These are phyloP conservation scores for Halteria grandinella DNA, from an alignment of 73 alveolate genomes.

Conservation along the genomic window DNA sequence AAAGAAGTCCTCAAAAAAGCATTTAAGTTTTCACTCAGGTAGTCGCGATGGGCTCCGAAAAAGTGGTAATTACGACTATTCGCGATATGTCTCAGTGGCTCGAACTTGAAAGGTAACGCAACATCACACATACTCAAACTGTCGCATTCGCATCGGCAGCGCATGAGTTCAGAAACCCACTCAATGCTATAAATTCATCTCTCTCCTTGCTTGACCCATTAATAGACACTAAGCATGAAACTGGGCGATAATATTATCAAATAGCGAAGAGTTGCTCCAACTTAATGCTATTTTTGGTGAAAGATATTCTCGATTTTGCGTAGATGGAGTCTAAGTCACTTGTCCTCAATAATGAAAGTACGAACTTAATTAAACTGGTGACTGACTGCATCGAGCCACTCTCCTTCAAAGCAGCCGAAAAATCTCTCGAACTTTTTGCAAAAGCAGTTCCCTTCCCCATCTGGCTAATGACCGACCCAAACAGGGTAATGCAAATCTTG, in stretches of 20 bases:
- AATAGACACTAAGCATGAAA: neutral
- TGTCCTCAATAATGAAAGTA: neutral
- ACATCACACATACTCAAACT: neutral
- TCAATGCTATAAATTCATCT: conserved; percentile 29
- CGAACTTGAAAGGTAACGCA: conserved; percentile 5
- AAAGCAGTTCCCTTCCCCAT: neutral
- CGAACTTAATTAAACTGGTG: neutral
- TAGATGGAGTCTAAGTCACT: conserved; percentile 23
- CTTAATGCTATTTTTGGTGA: conserved; percentile 28
- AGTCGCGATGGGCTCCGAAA: neutral
- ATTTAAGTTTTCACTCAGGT: conserved; percentile 1
- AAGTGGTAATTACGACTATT: neutral
- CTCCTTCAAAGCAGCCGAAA: conserved; percentile 2
- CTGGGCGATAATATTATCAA: neutral
- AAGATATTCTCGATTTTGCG: conserved; percentile 46
- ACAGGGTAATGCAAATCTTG: conserved; percentile 59
- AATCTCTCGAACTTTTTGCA: neutral
- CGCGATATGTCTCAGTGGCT: conserved; percentile 21
- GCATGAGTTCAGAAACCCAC: conserved; percentile 59
- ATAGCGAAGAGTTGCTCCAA: conserved; percentile 42
- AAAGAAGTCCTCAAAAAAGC: neutral
- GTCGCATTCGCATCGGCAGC: conserved; percentile 36
- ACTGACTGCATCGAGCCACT: neutral
- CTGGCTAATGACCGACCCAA: conserved; percentile 40
- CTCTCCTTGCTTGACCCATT: conserved; percentile 1